Evolutionary conservation across 1,284 basidiomycete genomes (phyloP).

Genomic region (Microbotryum saponariae): DNA sequence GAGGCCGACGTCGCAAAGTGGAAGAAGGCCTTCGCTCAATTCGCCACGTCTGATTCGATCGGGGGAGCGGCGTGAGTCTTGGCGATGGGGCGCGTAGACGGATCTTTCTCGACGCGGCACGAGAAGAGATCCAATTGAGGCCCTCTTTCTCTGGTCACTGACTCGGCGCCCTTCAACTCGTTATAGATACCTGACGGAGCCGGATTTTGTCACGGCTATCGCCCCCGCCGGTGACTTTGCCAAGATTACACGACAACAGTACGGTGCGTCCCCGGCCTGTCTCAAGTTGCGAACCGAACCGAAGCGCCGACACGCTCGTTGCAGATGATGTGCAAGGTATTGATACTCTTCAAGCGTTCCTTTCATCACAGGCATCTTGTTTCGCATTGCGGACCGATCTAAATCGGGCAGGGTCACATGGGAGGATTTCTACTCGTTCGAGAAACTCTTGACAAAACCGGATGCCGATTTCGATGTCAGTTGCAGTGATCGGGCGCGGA

Average conservation of each 20-base stretch:
- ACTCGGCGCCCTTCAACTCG: not conserved
- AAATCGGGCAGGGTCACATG: conserved; percentile 74
- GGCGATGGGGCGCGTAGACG: conserved; percentile 7
- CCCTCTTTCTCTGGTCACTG: not conserved
- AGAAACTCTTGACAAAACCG: conserved; percentile 65
- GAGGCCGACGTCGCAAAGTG: conserved; percentile 77
- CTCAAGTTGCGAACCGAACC: conserved; percentile 42
- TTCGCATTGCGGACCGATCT: conserved; percentile 76
- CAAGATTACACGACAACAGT: conserved; percentile 76
- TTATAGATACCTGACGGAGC: conserved; percentile 65
- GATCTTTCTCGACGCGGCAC: not conserved
- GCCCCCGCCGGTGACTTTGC: conserved; percentile 72
- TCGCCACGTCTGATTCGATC: conserved; percentile 60
- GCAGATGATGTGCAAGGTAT: conserved; percentile 16
- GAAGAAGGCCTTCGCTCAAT: conserved; percentile 72
- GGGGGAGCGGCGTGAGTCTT: conserved; percentile 64
- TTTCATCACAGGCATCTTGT: conserved; percentile 45
- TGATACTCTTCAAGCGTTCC: not conserved
- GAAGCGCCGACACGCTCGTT: not conserved
- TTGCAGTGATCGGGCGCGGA: conserved; percentile 33
- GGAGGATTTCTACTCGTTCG: conserved; percentile 90
- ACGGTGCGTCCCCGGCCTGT: conserved; percentile 46
- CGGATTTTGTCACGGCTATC: conserved; percentile 86
- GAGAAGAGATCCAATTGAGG: not conserved
- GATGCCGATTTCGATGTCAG: conserved; percentile 33